These are phyloP conservation scores for Firmiana major DNA, from an alignment of 345 rosid genomes.

Conservation along the genomic window DNA sequence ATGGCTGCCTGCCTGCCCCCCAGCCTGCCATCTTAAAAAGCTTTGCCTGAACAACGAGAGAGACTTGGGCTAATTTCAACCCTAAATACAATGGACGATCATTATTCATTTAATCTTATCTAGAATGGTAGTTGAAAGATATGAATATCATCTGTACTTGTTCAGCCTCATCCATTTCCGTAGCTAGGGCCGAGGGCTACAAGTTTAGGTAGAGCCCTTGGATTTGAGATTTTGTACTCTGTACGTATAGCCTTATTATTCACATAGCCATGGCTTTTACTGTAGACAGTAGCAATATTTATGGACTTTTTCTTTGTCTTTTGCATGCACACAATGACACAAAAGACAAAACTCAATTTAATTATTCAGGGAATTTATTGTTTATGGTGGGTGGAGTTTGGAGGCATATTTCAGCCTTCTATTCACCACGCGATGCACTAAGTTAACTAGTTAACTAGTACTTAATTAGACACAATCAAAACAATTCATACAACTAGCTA, in stretches of 20 bases:
- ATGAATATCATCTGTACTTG: neutral
- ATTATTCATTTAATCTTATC: too few relatives aligned
- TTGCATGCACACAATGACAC: too few relatives aligned
- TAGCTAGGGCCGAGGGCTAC: neutral
- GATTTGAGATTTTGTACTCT: neutral
- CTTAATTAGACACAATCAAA: too few relatives aligned
- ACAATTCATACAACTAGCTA: too few relatives aligned
- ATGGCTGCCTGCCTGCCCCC: too few relatives aligned
- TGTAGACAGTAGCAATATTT: neutral
- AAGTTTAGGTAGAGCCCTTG: neutral
- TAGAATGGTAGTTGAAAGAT: too few relatives aligned
- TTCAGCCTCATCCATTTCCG: neutral
- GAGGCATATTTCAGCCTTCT: neutral
- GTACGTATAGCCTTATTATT: neutral
- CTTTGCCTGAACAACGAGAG: too few relatives aligned
- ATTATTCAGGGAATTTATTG: neutral
- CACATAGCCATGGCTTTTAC: neutral
- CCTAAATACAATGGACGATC: too few relatives aligned
- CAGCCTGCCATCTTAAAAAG: too few relatives aligned
- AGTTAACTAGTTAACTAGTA: too few relatives aligned
- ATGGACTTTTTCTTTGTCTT: neutral
- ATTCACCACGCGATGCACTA: neutral
- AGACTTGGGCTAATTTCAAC: too few relatives aligned
- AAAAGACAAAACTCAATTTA: neutral
- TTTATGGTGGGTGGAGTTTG: neutral